These are phyloP conservation scores for Sporothrix variecibatus DNA, from an alignment of 2,329 filamentous ascomycete genomes.

Conservation along the genomic window DNA sequence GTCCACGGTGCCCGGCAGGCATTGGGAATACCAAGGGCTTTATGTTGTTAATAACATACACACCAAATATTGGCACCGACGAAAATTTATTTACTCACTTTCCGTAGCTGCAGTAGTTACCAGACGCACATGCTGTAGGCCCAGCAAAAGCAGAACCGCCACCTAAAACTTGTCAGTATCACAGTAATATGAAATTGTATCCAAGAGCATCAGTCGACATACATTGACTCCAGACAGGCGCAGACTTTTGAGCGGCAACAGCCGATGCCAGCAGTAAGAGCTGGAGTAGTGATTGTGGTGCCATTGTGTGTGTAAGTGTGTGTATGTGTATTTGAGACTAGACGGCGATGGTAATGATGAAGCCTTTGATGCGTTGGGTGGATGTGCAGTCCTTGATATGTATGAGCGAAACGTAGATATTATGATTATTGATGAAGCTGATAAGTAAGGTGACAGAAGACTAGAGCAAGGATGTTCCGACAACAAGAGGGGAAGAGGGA, in stretches of 20 bases:
- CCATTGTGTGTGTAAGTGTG: neutral
- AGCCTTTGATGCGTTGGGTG: too few species aligned
- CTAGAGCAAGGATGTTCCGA: neutral
- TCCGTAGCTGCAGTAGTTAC: constrained; percentile 22
- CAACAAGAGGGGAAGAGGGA: neutral
- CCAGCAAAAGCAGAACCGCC: constrained; percentile 6
- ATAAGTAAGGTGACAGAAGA: neutral
- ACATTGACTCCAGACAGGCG: constrained; percentile 20
- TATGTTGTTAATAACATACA: neutral
- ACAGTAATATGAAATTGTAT: neutral
- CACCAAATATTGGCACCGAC: too few species aligned
- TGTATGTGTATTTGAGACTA: neutral
- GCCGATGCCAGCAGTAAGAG: neutral
- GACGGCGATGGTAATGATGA: neutral
- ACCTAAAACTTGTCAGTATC: neutral
- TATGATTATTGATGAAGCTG: neutral
- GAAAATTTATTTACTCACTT: neutral
- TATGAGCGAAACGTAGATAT: too few species aligned
- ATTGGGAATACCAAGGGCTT: constrained; percentile 29
- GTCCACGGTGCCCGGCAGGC: constrained; percentile 21
- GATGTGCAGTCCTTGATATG: too few species aligned
- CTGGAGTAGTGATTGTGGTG: neutral
- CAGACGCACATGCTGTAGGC: constrained; percentile 1
- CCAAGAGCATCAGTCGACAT: neutral
- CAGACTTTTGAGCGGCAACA: neutral